phyloP scores from a whole-genome alignment of 1,284 basidiomycete species.

The Ustilago hordei region DNA sequence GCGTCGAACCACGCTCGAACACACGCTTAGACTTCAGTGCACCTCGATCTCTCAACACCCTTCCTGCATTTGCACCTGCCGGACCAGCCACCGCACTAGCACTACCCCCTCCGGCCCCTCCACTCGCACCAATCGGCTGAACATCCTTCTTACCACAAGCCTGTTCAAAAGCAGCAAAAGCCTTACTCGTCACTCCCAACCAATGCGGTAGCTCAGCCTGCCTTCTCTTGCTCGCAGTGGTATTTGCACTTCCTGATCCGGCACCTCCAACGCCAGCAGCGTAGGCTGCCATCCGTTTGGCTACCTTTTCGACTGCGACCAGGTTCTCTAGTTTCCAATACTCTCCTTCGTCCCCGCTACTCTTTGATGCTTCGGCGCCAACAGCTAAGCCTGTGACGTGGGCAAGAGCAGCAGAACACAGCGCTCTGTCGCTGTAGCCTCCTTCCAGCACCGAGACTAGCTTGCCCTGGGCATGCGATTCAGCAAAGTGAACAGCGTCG shows the following conservation, averaged over 20 bases:
- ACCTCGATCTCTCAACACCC: slow-evolving; percentile 31
- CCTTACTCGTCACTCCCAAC: slow-evolving; percentile 43
- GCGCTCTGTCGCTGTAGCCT: slow-evolving; percentile 85
- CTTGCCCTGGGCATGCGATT: slow-evolving; percentile 77
- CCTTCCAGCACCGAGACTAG: slow-evolving; percentile 91
- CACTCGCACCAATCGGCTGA: slow-evolving; percentile 16
- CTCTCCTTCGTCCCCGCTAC: slow-evolving; percentile 20
- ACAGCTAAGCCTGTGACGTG: slow-evolving; percentile 55
- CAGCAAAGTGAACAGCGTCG: slow-evolving; percentile 79
- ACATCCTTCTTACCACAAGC: slow-evolving; percentile 47
- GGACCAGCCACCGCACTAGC: slow-evolving; percentile 19
- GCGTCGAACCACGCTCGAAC: slow-evolving; percentile 8
- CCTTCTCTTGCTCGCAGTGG: slow-evolving; percentile 42
- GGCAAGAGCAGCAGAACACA: slow-evolving; percentile 76
- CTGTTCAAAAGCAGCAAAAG: slow-evolving; percentile 58
- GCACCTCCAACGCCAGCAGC: slow-evolving; percentile 18
- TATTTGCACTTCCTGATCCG: slow-evolving; percentile 21
- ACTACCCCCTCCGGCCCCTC: slow-evolving; percentile 2
- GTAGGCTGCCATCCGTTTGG: slow-evolving; percentile 54
- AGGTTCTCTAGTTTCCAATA: slow-evolving; percentile 57
- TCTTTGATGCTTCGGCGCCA: neutral
- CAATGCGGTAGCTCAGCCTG: slow-evolving; percentile 46
- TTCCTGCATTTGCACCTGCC: neutral
- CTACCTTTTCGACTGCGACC: slow-evolving; percentile 55
- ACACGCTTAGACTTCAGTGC: slow-evolving; percentile 12